Conservation (phyloP, 805 yeast genomes). For the Candida pseudoglaebosa region DNA sequence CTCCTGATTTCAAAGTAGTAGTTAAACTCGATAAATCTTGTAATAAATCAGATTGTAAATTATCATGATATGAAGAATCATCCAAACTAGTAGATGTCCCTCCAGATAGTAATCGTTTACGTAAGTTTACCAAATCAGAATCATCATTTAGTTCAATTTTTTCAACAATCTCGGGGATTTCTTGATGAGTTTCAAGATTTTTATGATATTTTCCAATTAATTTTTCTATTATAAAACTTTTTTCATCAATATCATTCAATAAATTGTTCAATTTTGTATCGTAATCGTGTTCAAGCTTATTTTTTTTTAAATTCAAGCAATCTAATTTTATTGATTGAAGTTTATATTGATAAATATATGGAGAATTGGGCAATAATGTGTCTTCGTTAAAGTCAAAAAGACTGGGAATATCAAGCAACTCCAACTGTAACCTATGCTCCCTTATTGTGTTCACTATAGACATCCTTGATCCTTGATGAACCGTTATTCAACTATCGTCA, state of each 20-base stretch:
- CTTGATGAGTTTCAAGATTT: neutral
- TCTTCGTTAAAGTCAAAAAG: conserved; percentile 5
- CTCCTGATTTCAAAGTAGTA: conserved; percentile 43
- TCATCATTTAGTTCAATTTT: neutral
- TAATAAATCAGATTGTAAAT: conserved; percentile 46
- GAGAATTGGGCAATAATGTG: conserved; percentile 13
- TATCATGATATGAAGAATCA: conserved; percentile 29
- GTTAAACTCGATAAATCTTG: conserved; percentile 49
- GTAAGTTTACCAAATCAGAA: conserved; percentile 19
- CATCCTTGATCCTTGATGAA: conserved; percentile 9
- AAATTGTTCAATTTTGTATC: conserved; percentile 13
- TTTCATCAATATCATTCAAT: conserved; percentile 18
- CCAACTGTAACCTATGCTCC: conserved; percentile 16
- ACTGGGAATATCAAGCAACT: conserved; percentile 12
- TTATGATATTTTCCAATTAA: conserved; percentile 9
- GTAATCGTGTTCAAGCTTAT: conserved; percentile 12
- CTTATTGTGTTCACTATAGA: conserved; percentile 18
- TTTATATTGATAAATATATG: conserved; percentile 19
- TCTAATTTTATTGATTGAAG: conserved; percentile 17
- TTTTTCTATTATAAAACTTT: conserved; percentile 15
- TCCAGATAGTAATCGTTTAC: conserved; percentile 23
- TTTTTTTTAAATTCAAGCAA: conserved; percentile 9
- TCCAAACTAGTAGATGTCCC: conserved; percentile 13
- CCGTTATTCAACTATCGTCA: too few relatives aligned
- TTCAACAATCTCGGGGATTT: neutral